Base-by-base conservation (phyloP, 177 flowering plant genomes). In the Tripterygium wilfordii region DNA sequence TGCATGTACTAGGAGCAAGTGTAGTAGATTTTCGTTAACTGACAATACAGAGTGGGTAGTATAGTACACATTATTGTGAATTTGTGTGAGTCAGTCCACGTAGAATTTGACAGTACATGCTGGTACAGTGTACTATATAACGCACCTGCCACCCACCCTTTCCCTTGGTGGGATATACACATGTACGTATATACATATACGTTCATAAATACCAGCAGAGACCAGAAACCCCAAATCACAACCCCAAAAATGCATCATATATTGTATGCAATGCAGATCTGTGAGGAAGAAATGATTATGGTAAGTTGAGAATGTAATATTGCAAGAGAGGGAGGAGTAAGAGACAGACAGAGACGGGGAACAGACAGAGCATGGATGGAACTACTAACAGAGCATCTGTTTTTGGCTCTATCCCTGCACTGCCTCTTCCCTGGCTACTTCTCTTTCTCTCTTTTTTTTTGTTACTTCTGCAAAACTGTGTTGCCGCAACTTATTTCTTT, bases 341-440 rank as follows among this genome's bases (percentile, higher is more conserved):
- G 10, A 38, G 48, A 49, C 46, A 44, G 46, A 37, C 49, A 48
- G 27, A 47, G 85, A 48, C 83, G 37, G 86, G 90, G 90, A 76
- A 60, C 44, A 70, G 82, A 64, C 74, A 45, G 90, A 65, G 95
- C 95, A 82, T 70, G 88, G 68, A 76, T 67, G 71, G 80, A 67
- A 58, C 53, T 49, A 54, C 45, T 61, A 65, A 65, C 78, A 72
- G 57, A 45, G 35, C 7, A 13, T 12, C 50, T 62, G 67, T 74
- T 72, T 75, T 62, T 51, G 66, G 73, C 60, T 65, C 82, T 59
- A 65, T 74, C 75, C 90, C 63, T 83, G 95, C 95, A 86, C 95
- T 86, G 95, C 95, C 95, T 85, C 95, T 85, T 85, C 95, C 88
- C 95, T 80, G 90, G 90, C 90, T 77, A 24, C 52, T 51, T 20